Percentiles rank a stretch among this genome's conserved stretches.
Evolutionary conservation across 2,329 filamentous ascomycete genomes (phyloP).

Genomic region (Elsinoe australis): DNA sequence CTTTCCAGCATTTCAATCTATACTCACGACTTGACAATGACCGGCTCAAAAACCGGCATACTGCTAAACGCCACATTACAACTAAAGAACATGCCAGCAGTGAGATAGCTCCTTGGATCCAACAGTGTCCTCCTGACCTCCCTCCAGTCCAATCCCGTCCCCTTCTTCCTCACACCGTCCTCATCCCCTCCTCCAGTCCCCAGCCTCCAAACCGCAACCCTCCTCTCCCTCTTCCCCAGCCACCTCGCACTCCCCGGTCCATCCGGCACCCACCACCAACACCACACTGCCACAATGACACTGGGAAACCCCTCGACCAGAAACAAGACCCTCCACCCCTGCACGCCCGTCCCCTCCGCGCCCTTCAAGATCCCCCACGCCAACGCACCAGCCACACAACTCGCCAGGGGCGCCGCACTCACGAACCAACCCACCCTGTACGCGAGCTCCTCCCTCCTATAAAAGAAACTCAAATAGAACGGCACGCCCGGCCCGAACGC

Average conservation of each 20-base stretch:
- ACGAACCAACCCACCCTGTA: conserved; percentile 81
- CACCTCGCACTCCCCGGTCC: conserved; percentile 47
- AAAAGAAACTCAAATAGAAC: conserved; percentile 59
- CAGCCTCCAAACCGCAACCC: conserved; percentile 55
- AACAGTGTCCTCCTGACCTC: conserved; percentile 53
- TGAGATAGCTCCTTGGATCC: conserved; percentile 66
- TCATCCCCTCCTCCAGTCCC: conserved; percentile 49
- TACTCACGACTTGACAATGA: conserved; percentile 55
- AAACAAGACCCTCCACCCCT: conserved; percentile 79
- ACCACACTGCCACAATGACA: conserved; percentile 63
- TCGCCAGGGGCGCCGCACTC: conserved; percentile 58
- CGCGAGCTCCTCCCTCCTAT: conserved; percentile 63
- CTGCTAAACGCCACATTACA: conserved; percentile 83
- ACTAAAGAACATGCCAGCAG: conserved; percentile 75
- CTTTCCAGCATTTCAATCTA: no score
- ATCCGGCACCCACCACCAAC: conserved; percentile 71
- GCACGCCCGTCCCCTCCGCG: conserved; percentile 58
- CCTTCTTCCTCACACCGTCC: conserved; percentile 39
- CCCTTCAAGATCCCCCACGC: conserved; percentile 71
- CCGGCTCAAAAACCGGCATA: conserved; percentile 62
- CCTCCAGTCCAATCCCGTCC: conserved; percentile 42
- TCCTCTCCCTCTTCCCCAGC: conserved; percentile 41
- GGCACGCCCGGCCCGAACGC: conserved; percentile 57
- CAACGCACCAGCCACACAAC: conserved; percentile 65
- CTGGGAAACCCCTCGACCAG: conserved; percentile 80